These are phyloP conservation scores for Brassica cretica DNA, from an alignment of 345 rosid genomes.

Conservation along the genomic window DNA sequence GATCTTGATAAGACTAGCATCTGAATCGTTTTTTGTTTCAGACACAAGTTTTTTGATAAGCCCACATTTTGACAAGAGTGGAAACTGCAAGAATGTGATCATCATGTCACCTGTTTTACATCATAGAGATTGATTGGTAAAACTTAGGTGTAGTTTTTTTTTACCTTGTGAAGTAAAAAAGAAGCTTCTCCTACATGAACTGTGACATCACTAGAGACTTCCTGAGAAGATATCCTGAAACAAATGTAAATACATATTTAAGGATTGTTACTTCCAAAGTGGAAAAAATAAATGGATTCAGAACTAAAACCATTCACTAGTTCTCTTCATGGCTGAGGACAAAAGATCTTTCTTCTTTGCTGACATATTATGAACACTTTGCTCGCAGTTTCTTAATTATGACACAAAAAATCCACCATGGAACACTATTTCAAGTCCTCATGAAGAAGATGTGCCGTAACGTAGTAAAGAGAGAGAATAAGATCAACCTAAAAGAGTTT, in stretches of 20 bases:
- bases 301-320: conserved; percentile 70
- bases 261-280: background rate
- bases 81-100: conserved; percentile 60
- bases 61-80: conserved; percentile 79
- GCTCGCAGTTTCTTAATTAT: conserved; percentile 41
- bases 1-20: conserved; percentile 52
- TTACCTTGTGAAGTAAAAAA: conserved; percentile 82
- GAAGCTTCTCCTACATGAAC: conserved; percentile 73
- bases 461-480: conserved; percentile 21
- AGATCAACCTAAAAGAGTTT: conserved; percentile 28
- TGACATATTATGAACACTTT: conserved; percentile 47
- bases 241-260: background rate
- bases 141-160: background rate
- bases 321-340: conserved; percentile 88
- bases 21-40: conserved; percentile 55
- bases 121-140: background rate
- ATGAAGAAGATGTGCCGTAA: conserved; percentile 39
- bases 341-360: conserved; percentile 76
- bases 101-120: conserved; percentile 8
- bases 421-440: conserved; percentile 39
- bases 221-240: conserved; percentile 92
- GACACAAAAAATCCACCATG: conserved; percentile 52
- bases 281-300: background rate
- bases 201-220: conserved; percentile 87
- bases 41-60: conserved; percentile 65